Conservation (phyloP, 2,329 filamentous ascomycete genomes). For the Trichoderma sp. region DNA sequence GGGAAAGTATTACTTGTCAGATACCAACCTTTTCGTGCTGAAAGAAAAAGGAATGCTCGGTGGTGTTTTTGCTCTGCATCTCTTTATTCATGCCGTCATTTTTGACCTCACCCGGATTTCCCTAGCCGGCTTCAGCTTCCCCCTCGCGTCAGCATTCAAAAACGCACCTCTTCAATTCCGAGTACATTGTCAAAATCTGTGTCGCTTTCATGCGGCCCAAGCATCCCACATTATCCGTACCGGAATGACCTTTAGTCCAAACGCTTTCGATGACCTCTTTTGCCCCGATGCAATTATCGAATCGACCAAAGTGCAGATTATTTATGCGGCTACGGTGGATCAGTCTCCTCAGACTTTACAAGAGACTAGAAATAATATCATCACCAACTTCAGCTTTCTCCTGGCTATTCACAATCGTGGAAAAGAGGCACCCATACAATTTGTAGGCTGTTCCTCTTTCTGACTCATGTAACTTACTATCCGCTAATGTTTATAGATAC, state of each 20-base stretch:
- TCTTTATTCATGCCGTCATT: slow-evolving; percentile 35
- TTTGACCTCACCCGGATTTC: slow-evolving; percentile 35
- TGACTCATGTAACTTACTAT: background rate
- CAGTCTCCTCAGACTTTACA: slow-evolving; percentile 31
- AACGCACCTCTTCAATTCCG: slow-evolving; percentile 32
- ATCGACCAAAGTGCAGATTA: slow-evolving; percentile 37
- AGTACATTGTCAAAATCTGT: slow-evolving; percentile 33
- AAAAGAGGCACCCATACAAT: slow-evolving; percentile 31
- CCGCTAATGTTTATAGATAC: slow-evolving; percentile 22
- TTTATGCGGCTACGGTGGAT: slow-evolving; percentile 35
- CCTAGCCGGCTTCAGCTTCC: slow-evolving; percentile 37
- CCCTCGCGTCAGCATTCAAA: slow-evolving; percentile 34
- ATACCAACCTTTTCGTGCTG: slow-evolving; percentile 33
- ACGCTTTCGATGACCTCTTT: slow-evolving; percentile 34
- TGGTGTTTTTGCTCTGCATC: slow-evolving; percentile 35
- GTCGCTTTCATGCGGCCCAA: slow-evolving; percentile 34
- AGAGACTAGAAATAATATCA: slow-evolving; percentile 33
- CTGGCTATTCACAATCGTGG: slow-evolving; percentile 29
- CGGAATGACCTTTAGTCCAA: slow-evolving; percentile 29
- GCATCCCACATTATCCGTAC: slow-evolving; percentile 33
- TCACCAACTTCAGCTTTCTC: slow-evolving; percentile 32
- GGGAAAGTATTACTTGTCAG: slow-evolving; percentile 32
- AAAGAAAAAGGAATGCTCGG: slow-evolving; percentile 32
- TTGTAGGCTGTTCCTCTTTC: slow-evolving; percentile 8
- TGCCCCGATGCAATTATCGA: slow-evolving; percentile 34